Percentiles rank a stretch among this genome's conserved stretches.
Conservation (phyloP, 331 rosid genomes). For the Stylosanthes scabra region DNA sequence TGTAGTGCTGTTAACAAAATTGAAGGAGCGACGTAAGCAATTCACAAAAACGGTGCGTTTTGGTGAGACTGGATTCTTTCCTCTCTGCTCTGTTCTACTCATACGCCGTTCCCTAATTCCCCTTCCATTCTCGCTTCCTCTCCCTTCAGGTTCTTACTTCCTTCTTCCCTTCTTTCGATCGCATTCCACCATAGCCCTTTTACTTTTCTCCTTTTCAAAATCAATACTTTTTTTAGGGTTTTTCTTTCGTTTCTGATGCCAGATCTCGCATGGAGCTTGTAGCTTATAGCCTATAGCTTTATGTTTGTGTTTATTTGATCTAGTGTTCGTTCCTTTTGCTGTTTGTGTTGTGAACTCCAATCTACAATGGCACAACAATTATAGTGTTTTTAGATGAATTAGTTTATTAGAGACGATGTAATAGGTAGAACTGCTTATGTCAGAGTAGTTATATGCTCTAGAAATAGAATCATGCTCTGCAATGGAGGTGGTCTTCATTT, state of each 20-base stretch:
- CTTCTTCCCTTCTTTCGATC: neutral
- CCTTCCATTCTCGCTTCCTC: neutral
- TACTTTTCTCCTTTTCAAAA: neutral
- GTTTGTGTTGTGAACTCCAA: conserved; percentile 1
- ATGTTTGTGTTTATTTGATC: neutral
- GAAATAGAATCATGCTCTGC: conserved; percentile 14
- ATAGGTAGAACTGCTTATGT: conserved; percentile 18
- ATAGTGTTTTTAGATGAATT: neutral
- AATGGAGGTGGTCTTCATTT: conserved; percentile 20
- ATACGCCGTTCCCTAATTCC: neutral
- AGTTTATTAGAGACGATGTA: neutral
- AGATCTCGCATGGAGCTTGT: conserved; percentile 27
- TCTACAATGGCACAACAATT: neutral
- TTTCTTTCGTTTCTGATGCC: conserved; percentile 1
- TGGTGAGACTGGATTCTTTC: neutral
- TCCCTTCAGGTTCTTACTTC: conserved; percentile 31
- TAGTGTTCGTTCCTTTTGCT: neutral
- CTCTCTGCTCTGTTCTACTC: neutral
- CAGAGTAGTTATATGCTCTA: neutral
- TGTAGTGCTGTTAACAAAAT: neutral
- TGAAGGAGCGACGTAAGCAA: neutral
- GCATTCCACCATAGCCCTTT: neutral
- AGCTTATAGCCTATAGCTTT: neutral
- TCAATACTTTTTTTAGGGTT: neutral
- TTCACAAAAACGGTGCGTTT: conserved; percentile 21